Conservation (phyloP, 2,329 filamentous ascomycete genomes). For the Fusarium sp. region DNA sequence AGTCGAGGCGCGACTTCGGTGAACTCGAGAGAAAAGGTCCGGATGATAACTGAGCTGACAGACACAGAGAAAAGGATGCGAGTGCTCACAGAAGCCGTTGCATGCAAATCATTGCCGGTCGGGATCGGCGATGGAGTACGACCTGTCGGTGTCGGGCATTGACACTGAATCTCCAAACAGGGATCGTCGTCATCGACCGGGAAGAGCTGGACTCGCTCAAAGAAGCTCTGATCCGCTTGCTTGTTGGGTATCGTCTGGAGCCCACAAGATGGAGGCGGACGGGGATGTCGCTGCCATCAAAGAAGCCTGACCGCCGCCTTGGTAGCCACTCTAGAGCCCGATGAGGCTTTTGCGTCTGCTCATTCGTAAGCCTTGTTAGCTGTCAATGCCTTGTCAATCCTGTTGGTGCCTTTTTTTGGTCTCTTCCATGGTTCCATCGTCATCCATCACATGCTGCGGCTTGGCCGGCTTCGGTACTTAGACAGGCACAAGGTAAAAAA, state of each 20-base stretch:
- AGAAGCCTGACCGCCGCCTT: conserved; percentile 25
- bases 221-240: conserved; percentile 4
- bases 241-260: neutral
- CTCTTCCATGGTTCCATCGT: conserved; percentile 26
- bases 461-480: conserved; percentile 8
- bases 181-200: conserved; percentile 26
- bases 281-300: conserved; percentile 29
- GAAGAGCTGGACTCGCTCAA: conserved; percentile 6
- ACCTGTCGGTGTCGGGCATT: conserved; percentile 35
- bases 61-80: too few relatives aligned
- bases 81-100: conserved; percentile 21
- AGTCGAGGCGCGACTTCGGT: conserved; percentile 14
- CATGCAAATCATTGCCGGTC: conserved; percentile 19
- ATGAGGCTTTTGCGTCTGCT: conserved; percentile 25
- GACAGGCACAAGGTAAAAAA: neutral
- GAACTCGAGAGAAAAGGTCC: conserved; percentile 17
- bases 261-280: neutral
- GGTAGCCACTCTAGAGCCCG: conserved; percentile 30
- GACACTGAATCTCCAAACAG: conserved; percentile 35
- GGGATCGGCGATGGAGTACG: conserved; percentile 26
- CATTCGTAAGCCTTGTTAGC: conserved; percentile 19
- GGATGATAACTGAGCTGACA: neutral
- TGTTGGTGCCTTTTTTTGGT: conserved; percentile 5
- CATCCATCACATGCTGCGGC: conserved; percentile 29
- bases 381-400: conserved; percentile 21